phyloP scores from a whole-genome alignment of 2,329 filamentous ascomycete genomes.

The Clonostachys sp. region DNA sequence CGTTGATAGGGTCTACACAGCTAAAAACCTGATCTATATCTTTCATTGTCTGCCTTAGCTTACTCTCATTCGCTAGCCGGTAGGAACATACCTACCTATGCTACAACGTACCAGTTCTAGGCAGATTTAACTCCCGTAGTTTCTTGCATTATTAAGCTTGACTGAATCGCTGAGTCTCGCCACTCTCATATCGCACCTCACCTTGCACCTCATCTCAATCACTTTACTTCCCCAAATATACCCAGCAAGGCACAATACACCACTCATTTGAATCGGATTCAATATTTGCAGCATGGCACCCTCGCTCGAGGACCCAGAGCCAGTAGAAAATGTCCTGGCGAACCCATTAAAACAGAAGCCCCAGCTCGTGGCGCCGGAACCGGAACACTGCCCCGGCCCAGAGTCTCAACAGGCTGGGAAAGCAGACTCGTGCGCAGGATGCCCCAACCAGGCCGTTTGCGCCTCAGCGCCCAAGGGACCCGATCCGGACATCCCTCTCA shows the following conservation, averaged over 20 bases:
- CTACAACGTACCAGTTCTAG: too few relatives aligned
- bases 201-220: neutral
- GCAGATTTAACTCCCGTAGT: too few relatives aligned
- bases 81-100: too few relatives aligned
- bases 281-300: constrained; percentile 60
- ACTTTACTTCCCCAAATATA: neutral
- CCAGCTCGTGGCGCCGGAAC: constrained; percentile 87
- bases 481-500: constrained; percentile 87
- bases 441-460: constrained; percentile 94
- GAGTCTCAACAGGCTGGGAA: constrained; percentile 68
- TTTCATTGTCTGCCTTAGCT: too few relatives aligned
- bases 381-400: constrained; percentile 93
- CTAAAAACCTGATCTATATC: too few relatives aligned
- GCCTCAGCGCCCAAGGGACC: constrained; percentile 91
- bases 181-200: constrained; percentile 1
- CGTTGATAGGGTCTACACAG: too few relatives aligned
- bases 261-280: too few relatives aligned
- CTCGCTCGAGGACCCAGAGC: constrained; percentile 67
- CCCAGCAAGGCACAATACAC: too few relatives aligned
- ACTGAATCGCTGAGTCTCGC: neutral
- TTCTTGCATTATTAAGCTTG: constrained; percentile 5
- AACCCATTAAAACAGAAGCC: constrained; percentile 76
- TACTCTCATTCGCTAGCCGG: too few relatives aligned
- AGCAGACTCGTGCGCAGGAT: constrained; percentile 85
- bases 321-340: constrained; percentile 65